phyloP scores from a whole-genome alignment of 1,284 basidiomycete species.

The Rhodotorula sp. region DNA sequence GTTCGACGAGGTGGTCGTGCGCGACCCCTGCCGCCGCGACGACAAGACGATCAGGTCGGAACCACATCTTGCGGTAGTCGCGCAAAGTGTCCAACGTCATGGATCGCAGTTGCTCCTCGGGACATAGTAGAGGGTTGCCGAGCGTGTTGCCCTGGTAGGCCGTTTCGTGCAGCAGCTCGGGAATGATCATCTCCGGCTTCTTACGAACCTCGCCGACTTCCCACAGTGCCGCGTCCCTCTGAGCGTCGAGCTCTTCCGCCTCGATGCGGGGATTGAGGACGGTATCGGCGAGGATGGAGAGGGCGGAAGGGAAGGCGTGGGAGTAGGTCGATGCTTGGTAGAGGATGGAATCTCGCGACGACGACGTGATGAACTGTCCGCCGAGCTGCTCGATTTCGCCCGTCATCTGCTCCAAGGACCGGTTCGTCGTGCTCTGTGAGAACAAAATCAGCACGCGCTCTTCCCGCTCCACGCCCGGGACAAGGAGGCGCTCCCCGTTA shows the following conservation, averaged over 20 bases:
- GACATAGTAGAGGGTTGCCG: slow-evolving; percentile 86
- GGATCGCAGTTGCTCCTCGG: slow-evolving; percentile 72
- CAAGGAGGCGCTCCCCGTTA: slow-evolving; percentile 3
- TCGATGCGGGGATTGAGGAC: slow-evolving; percentile 75
- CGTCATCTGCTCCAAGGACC: slow-evolving; percentile 69
- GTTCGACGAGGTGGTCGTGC: slow-evolving; percentile 82
- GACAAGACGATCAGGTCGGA: slow-evolving; percentile 88
- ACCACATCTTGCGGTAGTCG: slow-evolving; percentile 76
- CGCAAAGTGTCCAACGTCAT: slow-evolving; percentile 68
- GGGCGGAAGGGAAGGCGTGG: slow-evolving; percentile 72
- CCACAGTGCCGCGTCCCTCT: slow-evolving; percentile 85
- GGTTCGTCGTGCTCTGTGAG: slow-evolving; percentile 54
- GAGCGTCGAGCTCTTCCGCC: slow-evolving; percentile 75
- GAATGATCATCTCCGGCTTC: slow-evolving; percentile 94
- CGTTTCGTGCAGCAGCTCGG: slow-evolving; percentile 82
- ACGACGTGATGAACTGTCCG: slow-evolving; percentile 88
- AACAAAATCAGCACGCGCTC: not conserved
- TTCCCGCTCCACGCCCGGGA: too few relatives aligned
- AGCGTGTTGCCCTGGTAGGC: slow-evolving; percentile 78
- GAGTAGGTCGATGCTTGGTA: slow-evolving; percentile 97
- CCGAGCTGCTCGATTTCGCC: slow-evolving; percentile 79
- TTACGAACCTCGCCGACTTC: slow-evolving; percentile 83
- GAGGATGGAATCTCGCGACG: slow-evolving; percentile 92
- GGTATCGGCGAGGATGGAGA: slow-evolving; percentile 89
- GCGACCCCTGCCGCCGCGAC: slow-evolving; percentile 89